A percentile compares a stretch with the other conserved stretches of the same genome.
Conservation (phyloP, 495 filamentous ascomycete species). For the Aspergillus sclerotiicarbonarius region DNA sequence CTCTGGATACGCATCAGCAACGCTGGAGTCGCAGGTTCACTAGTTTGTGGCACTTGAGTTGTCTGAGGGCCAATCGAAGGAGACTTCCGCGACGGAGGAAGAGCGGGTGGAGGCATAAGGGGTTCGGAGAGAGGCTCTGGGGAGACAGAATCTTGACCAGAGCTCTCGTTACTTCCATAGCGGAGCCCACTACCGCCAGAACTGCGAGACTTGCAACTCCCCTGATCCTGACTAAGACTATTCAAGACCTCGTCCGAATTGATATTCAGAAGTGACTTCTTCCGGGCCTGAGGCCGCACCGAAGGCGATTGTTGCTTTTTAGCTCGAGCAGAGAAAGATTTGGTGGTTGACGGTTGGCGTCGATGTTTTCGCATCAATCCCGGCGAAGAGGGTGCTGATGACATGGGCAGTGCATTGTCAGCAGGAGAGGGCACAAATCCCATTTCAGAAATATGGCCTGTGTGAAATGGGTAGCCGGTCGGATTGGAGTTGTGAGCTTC, state of each 20-base stretch:
- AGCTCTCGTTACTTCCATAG: conserved; percentile 55
- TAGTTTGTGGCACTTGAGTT: conserved; percentile 28
- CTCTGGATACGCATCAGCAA: conserved; percentile 75
- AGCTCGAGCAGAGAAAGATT: conserved; percentile 38
- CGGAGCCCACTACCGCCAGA: conserved; percentile 37
- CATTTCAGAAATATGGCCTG: conserved; percentile 37
- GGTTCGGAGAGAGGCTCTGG: conserved; percentile 68
- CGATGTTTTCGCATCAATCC: conserved; percentile 36
- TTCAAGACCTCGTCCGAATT: conserved; percentile 52
- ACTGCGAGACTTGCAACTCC: conserved; percentile 27
- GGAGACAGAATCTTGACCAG: conserved; percentile 67
- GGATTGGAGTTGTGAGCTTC: conserved; percentile 68
- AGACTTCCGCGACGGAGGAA: conserved; percentile 52
- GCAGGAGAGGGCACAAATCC: conserved; percentile 46
- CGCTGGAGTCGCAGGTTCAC: conserved; percentile 72
- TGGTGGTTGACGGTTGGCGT: conserved; percentile 40
- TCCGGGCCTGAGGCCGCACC: conserved; percentile 69
- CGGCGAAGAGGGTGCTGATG: conserved; percentile 24
- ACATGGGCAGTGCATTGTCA: conserved; percentile 44
- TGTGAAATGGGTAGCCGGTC: conserved; percentile 34
- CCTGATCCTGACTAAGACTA: conserved; percentile 32
- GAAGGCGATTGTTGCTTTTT: conserved; percentile 82
- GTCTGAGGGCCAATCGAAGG: conserved; percentile 49
- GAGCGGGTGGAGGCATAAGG: conserved; percentile 69
- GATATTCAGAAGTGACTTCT: conserved; percentile 56